Conservation (phyloP, 495 filamentous ascomycete species). For the Hyphodiscus hymeniophilus region DNA sequence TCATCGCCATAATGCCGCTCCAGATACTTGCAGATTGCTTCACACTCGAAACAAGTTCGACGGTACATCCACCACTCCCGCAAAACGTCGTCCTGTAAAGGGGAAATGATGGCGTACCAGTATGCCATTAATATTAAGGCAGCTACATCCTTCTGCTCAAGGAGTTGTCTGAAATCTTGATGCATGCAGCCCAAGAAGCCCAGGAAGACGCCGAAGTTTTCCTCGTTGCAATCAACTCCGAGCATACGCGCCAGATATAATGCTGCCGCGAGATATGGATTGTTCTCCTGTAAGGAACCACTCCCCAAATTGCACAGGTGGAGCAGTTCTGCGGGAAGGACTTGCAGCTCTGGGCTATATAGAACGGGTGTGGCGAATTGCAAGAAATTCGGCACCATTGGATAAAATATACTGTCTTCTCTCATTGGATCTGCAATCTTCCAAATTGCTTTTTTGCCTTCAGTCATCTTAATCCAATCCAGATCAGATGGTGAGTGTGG, state of each 20-base stretch:
- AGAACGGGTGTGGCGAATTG: slow-evolving; percentile 15
- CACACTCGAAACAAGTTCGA: slow-evolving; percentile 29
- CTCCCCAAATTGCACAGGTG: neutral
- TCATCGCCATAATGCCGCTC: slow-evolving; percentile 15
- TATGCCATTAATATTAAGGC: slow-evolving; percentile 33
- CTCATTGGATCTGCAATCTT: slow-evolving; percentile 28
- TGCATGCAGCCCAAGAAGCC: slow-evolving; percentile 29
- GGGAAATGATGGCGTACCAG: slow-evolving; percentile 35
- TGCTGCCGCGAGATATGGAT: slow-evolving; percentile 3
- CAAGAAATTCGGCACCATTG: slow-evolving; percentile 13
- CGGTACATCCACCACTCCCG: slow-evolving; percentile 32
- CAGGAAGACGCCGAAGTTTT: slow-evolving; percentile 27
- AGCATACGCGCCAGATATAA: slow-evolving; percentile 17
- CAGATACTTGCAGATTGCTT: slow-evolving; percentile 27
- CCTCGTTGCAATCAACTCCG: slow-evolving; percentile 18
- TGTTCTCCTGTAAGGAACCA: neutral
- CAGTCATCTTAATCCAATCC: slow-evolving; percentile 31
- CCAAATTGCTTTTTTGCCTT: slow-evolving; percentile 30
- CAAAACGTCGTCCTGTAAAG: too few species aligned
- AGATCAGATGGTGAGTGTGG: slow-evolving; percentile 22
- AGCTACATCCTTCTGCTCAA: slow-evolving; percentile 27
- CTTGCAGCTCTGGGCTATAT: neutral
- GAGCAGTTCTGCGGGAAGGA: neutral
- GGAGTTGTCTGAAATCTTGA: slow-evolving; percentile 22
- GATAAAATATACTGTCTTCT: slow-evolving; percentile 27